phyloP scores from a whole-genome alignment of 2,329 filamentous ascomycete species.

The Phaeophleospora eucalypticola region DNA sequence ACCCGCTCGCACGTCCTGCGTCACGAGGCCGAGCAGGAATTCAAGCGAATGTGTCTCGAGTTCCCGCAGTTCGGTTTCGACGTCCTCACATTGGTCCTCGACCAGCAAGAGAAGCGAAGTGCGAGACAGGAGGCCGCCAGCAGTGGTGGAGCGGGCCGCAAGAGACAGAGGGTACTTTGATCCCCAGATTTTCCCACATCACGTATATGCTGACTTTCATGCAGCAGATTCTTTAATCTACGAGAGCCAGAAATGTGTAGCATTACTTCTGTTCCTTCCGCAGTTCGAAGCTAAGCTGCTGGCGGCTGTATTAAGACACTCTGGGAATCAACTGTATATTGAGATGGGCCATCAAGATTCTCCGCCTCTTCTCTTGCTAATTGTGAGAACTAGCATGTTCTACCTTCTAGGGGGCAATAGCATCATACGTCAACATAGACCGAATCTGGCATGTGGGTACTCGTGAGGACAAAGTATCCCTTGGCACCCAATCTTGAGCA shows the following conservation, averaged over 20 bases:
- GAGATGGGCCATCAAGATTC: not conserved
- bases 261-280: not conserved
- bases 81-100: slow-evolving; percentile 65
- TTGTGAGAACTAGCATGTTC: too few relatives aligned
- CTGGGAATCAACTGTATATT: not conserved
- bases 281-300: not conserved
- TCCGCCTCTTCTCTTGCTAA: too few relatives aligned
- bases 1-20: slow-evolving; percentile 74
- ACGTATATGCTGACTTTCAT: not conserved
- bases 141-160: slow-evolving; percentile 32
- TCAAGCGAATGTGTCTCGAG: slow-evolving; percentile 79
- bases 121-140: slow-evolving; percentile 34
- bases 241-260: not conserved
- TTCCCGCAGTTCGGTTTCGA: slow-evolving; percentile 91
- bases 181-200: not conserved
- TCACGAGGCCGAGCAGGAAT: slow-evolving; percentile 80
- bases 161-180: slow-evolving; percentile 33
- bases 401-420: too few relatives aligned
- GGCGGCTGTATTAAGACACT: not conserved
- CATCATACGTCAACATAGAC: too few relatives aligned
- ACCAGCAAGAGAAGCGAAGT: slow-evolving; percentile 47
- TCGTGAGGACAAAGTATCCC: too few relatives aligned
- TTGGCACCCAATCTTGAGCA: too few relatives aligned
- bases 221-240: not conserved
- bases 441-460: too few relatives aligned